phyloP scores from a whole-genome alignment of 2,329 filamentous ascomycete genomes.

The Alternaria gansuensis region DNA sequence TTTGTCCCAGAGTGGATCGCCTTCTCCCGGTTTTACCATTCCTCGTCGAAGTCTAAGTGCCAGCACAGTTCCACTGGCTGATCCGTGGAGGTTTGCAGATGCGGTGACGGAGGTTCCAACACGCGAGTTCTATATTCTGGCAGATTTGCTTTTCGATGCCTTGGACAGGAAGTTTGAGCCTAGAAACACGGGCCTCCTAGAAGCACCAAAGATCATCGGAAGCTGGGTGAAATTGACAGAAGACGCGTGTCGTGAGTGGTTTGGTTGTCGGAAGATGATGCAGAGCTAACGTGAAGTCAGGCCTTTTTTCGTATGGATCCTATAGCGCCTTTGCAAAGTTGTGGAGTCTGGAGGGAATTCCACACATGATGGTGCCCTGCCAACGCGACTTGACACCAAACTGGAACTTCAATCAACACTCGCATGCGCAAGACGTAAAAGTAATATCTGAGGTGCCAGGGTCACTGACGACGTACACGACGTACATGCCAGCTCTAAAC shows the following conservation, averaged over 20 bases:
- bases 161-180: constrained; percentile 49
- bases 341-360: constrained; percentile 48
- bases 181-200: constrained; percentile 46
- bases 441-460: constrained; percentile 26
- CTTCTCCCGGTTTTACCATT: constrained; percentile 37
- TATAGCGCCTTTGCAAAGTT: constrained; percentile 45
- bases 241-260: constrained; percentile 41
- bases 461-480: constrained; percentile 22
- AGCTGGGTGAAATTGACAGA: constrained; percentile 44
- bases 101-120: constrained; percentile 45
- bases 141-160: constrained; percentile 48
- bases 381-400: constrained; percentile 38
- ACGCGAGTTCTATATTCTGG: constrained; percentile 49
- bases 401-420: constrained; percentile 43
- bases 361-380: constrained; percentile 48
- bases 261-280: background rate
- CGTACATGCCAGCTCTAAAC: constrained; percentile 49
- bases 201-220: constrained; percentile 46
- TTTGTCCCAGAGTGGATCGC: constrained; percentile 25
- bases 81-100: constrained; percentile 50
- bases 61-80: constrained; percentile 40
- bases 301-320: constrained; percentile 40
- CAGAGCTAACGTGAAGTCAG: constrained; percentile 23
- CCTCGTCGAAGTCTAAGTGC: constrained; percentile 43
- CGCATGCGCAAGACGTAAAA: constrained; percentile 37